Evolutionary conservation across 495 filamentous ascomycete species (phyloP).

Genomic region (Aspergillus ellipticus): DNA sequence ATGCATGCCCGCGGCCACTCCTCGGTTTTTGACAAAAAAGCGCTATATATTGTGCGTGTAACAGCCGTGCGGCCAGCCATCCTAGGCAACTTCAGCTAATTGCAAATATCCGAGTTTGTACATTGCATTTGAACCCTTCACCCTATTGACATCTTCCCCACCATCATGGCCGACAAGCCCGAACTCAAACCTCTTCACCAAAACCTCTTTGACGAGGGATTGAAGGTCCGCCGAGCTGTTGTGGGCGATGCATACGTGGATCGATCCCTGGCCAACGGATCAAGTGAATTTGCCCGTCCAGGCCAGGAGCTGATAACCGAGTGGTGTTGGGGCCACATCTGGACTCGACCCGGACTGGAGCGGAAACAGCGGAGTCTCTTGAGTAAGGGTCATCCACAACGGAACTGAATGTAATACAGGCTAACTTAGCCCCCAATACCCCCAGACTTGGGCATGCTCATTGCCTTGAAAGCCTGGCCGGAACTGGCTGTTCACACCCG

Average conservation of each 20-base stretch:
- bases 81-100: too few relatives aligned
- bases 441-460: constrained; percentile 43
- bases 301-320: constrained; percentile 53
- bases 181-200: constrained; percentile 30
- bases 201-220: constrained; percentile 41
- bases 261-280: constrained; percentile 29
- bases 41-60: too few relatives aligned
- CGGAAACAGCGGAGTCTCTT: constrained; percentile 51
- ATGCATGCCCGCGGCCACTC: too few relatives aligned
- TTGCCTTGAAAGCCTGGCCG: constrained; percentile 47
- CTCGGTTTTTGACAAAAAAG: too few relatives aligned
- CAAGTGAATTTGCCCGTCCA: constrained; percentile 45
- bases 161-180: not conserved
- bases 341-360: constrained; percentile 52
- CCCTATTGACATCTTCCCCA: not conserved
- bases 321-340: constrained; percentile 52
- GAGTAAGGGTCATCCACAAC: constrained; percentile 18
- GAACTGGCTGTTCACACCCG: constrained; percentile 52
- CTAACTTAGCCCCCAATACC: not conserved
- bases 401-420: not conserved
- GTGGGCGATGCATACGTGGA: constrained; percentile 52
- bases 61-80: too few relatives aligned
- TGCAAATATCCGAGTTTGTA: too few relatives aligned
- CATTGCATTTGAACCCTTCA: not conserved
- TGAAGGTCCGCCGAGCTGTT: constrained; percentile 47